Conservation (phyloP, 2,329 filamentous ascomycete species). For the Scedosporium dehoogii region DNA sequence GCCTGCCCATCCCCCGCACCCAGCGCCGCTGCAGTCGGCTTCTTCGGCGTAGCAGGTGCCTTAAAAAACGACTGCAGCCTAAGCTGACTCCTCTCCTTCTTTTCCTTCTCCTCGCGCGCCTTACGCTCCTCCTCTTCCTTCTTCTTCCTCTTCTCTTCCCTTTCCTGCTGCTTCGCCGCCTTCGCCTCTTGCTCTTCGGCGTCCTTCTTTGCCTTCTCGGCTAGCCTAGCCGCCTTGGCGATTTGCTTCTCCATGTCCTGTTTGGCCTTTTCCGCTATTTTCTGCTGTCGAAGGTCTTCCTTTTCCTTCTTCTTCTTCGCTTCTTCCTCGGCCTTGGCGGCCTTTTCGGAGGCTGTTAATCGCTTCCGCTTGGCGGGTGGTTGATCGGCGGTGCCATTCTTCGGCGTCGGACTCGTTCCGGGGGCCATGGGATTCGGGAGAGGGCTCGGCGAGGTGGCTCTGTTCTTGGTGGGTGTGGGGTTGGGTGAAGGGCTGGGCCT, state of each 20-base stretch:
- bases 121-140: conserved; percentile 37
- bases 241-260: conserved; percentile 26
- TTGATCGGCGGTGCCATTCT: conserved; percentile 7
- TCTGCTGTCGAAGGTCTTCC: conserved; percentile 20
- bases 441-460: conserved; percentile 19
- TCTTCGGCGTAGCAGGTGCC: conserved; percentile 28
- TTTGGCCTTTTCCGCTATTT: conserved; percentile 26
- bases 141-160: conserved; percentile 35
- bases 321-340: conserved; percentile 25
- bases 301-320: conserved; percentile 25
- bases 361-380: conserved; percentile 31
- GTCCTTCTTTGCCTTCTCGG: conserved; percentile 29
- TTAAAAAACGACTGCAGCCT: conserved; percentile 39
- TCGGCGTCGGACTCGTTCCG: conserved; percentile 2
- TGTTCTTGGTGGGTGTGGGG: conserved; percentile 16
- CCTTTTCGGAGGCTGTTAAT: conserved; percentile 30
- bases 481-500: conserved; percentile 1
- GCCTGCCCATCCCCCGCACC: conserved; percentile 5
- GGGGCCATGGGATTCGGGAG: background rate
- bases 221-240: conserved; percentile 18
- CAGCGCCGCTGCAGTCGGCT: conserved; percentile 22
- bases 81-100: conserved; percentile 37
- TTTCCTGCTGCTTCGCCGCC: conserved; percentile 29
- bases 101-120: conserved; percentile 33
- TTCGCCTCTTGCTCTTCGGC: conserved; percentile 29